phyloP scores from a whole-genome alignment of 1,284 basidiomycete genomes.

The Ceratobasidium sp. region DNA sequence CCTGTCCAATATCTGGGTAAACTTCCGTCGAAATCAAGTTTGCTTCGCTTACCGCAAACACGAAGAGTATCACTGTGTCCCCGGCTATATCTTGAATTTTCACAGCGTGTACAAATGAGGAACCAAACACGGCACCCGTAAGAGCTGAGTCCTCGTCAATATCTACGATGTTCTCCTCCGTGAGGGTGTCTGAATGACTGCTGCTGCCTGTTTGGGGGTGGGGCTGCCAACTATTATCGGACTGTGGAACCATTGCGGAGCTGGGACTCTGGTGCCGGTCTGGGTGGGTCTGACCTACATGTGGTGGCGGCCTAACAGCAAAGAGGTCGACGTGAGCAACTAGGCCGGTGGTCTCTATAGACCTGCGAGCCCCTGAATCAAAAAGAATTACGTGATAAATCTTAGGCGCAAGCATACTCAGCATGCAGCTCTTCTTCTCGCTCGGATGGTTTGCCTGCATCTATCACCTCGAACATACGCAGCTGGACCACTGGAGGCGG shows the following conservation, averaged over 20 bases:
- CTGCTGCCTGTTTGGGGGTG: background rate
- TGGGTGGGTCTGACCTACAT: background rate
- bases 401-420: conserved; percentile 48
- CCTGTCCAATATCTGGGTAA: conserved; percentile 45
- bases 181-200: background rate
- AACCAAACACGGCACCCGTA: conserved; percentile 64
- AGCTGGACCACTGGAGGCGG: conserved; percentile 67
- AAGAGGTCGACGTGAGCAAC: conserved; percentile 70
- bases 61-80: conserved; percentile 67
- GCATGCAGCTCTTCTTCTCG: conserved; percentile 51
- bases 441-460: conserved; percentile 52
- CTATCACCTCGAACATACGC: conserved; percentile 55
- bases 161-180: background rate
- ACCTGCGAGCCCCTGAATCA: conserved; percentile 37
- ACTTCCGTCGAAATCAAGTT: background rate
- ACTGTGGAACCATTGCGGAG: background rate
- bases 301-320: conserved; percentile 52
- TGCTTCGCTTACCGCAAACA: conserved; percentile 64
- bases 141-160: conserved; percentile 58
- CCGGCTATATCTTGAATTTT: conserved; percentile 58
- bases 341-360: conserved; percentile 50
- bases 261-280: background rate
- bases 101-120: conserved; percentile 67
- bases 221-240: background rate
- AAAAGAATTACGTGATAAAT: background rate